Percentiles rank a stretch among this genome's conserved stretches.
Conservation (phyloP, 176 grass and related monocot species). For the Bromus sterilis region DNA sequence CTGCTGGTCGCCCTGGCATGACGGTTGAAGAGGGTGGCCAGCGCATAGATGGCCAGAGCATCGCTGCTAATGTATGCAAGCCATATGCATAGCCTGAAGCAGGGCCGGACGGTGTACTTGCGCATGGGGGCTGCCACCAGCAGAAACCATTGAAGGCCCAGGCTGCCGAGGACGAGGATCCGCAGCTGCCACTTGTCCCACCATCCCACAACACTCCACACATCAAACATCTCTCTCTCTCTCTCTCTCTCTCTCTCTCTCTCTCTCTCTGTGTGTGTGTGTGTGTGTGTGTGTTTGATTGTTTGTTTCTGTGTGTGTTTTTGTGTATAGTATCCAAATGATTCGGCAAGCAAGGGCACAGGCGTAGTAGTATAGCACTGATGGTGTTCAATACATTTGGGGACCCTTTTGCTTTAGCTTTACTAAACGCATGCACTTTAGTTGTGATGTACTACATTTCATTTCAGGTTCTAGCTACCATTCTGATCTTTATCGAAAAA, state of each 20-base stretch:
- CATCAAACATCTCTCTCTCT: neutral
- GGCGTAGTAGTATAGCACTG: too few relatives aligned
- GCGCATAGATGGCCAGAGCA: slow-evolving; percentile 7
- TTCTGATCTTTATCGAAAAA: too few relatives aligned
- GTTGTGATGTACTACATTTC: too few relatives aligned
- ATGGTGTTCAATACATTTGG: too few relatives aligned
- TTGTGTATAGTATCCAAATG: too few relatives aligned
- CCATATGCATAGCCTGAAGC: neutral
- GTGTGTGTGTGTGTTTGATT: too few relatives aligned
- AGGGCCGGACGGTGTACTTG: neutral
- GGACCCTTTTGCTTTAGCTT: too few relatives aligned
- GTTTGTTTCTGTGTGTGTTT: too few relatives aligned
- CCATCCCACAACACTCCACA: neutral
- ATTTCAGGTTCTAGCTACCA: too few relatives aligned
- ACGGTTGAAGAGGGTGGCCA: slow-evolving; percentile 21
- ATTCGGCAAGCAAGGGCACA: too few relatives aligned
- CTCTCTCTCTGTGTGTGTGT: neutral
- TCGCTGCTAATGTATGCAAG: neutral
- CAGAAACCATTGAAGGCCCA: neutral
- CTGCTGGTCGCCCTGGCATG: neutral
- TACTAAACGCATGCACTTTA: too few relatives aligned
- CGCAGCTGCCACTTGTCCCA: slow-evolving; percentile 11
- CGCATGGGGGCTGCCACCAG: neutral
- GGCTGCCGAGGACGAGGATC: neutral
- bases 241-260: too few relatives aligned